These are phyloP conservation scores for Asterophora lycoperdoides DNA, from an alignment of 768 basidiomycete genomes.

Conservation along the genomic window DNA sequence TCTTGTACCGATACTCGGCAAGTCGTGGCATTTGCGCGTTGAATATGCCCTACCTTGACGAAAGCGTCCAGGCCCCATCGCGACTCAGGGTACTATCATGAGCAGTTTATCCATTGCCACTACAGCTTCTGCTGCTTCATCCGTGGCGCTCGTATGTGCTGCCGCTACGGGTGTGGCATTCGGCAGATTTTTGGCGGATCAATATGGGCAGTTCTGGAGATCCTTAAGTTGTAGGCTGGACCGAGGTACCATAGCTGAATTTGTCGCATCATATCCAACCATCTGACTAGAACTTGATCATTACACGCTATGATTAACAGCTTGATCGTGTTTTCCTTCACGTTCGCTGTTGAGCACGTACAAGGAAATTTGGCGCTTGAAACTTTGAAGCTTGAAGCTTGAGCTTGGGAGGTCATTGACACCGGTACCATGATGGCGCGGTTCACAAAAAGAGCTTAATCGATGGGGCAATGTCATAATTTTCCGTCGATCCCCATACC, in stretches of 20 bases:
- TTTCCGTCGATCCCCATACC: too few species aligned
- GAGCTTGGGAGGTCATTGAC: too few species aligned
- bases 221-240: not conserved
- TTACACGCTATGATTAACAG: too few species aligned
- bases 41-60: not conserved
- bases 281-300: too few species aligned
- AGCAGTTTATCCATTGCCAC: not conserved
- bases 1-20: conserved; percentile 7
- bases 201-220: not conserved
- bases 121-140: not conserved
- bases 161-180: not conserved
- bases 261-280: too few species aligned
- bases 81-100: not conserved
- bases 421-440: too few species aligned
- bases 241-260: not conserved
- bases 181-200: not conserved
- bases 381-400: too few species aligned
- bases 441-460: too few species aligned
- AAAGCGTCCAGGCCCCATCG: conserved; percentile 1
- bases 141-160: not conserved
- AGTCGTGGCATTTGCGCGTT: not conserved
- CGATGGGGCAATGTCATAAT: too few species aligned
- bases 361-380: too few species aligned
- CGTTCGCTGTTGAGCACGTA: too few species aligned
- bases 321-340: too few species aligned